phyloP scores from a whole-genome alignment of 208 protist genomes.

The Wallacemonas sp. region DNA sequence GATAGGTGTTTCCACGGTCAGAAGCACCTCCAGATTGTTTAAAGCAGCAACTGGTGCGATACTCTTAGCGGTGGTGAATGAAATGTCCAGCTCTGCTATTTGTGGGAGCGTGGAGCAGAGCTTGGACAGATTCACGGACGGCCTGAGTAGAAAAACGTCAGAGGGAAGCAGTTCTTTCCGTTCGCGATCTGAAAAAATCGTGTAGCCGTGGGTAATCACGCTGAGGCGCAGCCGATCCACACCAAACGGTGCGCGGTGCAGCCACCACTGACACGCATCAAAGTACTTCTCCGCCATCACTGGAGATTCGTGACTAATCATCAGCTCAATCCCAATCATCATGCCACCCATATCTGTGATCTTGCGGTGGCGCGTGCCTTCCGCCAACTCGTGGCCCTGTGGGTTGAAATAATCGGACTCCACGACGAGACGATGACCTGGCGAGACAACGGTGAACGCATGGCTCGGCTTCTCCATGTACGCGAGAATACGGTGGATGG shows the following conservation, averaged over 20 bases:
- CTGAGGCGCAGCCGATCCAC: background rate
- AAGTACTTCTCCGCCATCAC: background rate
- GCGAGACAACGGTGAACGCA: background rate
- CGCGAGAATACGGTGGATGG: background rate
- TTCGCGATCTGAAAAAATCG: no score
- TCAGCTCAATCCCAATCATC: background rate
- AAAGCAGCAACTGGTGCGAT: no score
- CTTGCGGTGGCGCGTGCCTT: background rate
- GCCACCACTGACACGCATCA: background rate
- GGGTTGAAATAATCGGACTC: background rate
- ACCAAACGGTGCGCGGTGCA: background rate
- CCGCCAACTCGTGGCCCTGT: background rate
- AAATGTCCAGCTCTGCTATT: no score
- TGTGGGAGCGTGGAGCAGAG: no score
- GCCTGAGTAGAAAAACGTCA: no score
- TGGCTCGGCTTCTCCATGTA: background rate
- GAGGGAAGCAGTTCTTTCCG: no score
- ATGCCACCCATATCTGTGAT: background rate
- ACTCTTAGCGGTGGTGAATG: no score
- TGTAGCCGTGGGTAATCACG: background rate
- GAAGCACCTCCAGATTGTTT: no score
- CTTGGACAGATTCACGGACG: no score
- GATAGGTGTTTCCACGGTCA: no score
- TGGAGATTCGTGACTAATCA: background rate
- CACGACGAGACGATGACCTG: background rate